Base-by-base conservation (phyloP, 2,329 filamentous ascomycete species). In the Zopfia rhizophila region DNA sequence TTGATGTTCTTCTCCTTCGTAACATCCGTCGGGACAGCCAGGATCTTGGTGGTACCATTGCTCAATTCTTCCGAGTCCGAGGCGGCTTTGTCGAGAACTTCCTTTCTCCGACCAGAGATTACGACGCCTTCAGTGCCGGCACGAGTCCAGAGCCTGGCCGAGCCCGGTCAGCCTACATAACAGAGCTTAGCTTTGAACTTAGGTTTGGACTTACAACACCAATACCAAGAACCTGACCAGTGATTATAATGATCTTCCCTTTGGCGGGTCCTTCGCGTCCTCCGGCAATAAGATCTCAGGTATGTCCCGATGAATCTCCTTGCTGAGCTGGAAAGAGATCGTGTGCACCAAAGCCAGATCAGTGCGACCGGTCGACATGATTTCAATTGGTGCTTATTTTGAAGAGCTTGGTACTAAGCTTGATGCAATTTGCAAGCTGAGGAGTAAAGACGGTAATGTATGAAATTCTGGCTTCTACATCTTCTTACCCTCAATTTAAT, bases 111-210 rank as follows among this genome's bases (percentile, higher is more conserved):
- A 19, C 60, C 65, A 10, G 58, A 53, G 23, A 69, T 56, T 1
- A 66, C 53, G n/a, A 67, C 56, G 3, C 63, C 64, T 4, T 52
- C 48, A 12, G 63, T 63, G 10, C 53, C 48, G 10, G 62, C 65
- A 24, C 39, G 29, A 11, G 56, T 39, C 58, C 65, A 69, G 6
- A 48, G 39, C 4, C 31, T 31, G 3, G 54, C 56, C 23, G 38
- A 31, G 1, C 33, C 54, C 56, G n/a, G n/a, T n/a, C n/a, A n/a
- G n/a, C n/a, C n/a, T n/a, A n/a, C n/a, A n/a, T n/a, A n/a, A n/a
- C n/a, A n/a, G n/a, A n/a, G n/a, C n/a, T n/a, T n/a, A n/a, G n/a
- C n/a, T n/a, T n/a, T n/a, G n/a, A n/a, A n/a, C n/a, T n/a, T 29
- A 5, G 37, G 23, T 8, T 6, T 19, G n/a, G n/a, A 29, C 43